Evolutionary conservation across 2,329 filamentous ascomycete species (phyloP), one percentile per base, ranked within the genome.

Genomic region (Fusarium heterosporum): DNA sequence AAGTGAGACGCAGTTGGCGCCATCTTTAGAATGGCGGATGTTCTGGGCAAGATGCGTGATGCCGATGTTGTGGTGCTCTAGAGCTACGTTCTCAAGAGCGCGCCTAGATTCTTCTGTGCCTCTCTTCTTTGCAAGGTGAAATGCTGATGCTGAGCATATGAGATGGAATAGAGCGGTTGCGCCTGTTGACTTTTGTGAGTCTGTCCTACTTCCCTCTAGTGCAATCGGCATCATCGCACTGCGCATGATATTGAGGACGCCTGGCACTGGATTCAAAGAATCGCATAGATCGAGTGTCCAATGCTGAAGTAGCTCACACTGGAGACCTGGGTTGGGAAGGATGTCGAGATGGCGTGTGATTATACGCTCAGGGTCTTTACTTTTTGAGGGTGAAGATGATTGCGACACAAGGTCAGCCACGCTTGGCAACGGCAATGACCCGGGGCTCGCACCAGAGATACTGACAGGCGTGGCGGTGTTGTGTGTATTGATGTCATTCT

Each of bases 161-260:
- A 72, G 68, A 16, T 72, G 68, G 2, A 73, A 72, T 7, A 72
- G 9, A 0, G 68, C 64, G 0, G 70, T 72, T 6, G 70, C 70
- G 0, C 70, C 70, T 0, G 70, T 72, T 1, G 70, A 66, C 3
- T 49, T 53, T 22, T 63, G 61, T 1, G 71, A 49, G 14, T 73
- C 70, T 1, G 66, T 65, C 2, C 70, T 61, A 8, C 66, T 64
- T 6, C 70, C 70, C 32, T 72, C 70, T 3, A 73, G 58, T 1
- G 70, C 70, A 2, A 72, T 73, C 2, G 70, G 70, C 46, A 70
- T 69, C 69, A 72, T 70, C 8, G 68, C 63, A 3, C 56, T 72
- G 3, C 70, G 46, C 39, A 72, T 43, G 0, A 70, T 68, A 1
- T 73, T 72, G 14, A 65, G 57, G 4, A 70, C 54, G 0, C 70